Evolutionary conservation across 768 basidiomycete genomes (phyloP).

Genomic region (Galerina sulciceps): DNA sequence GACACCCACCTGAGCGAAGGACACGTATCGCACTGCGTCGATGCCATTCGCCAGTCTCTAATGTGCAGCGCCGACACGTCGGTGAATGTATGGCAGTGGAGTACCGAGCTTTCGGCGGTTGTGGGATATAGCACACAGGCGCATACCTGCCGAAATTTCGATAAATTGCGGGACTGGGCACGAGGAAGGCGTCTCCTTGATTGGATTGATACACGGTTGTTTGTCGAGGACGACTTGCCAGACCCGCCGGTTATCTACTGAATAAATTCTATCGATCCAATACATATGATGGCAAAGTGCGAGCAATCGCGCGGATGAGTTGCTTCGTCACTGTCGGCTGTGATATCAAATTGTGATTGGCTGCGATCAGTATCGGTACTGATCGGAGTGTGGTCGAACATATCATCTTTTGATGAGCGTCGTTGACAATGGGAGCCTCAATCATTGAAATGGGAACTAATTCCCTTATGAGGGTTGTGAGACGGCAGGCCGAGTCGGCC

Average conservation of each 20-base stretch:
- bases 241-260: slow-evolving; percentile 5
- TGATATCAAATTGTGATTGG: too few relatives aligned
- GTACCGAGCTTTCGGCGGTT: slow-evolving; percentile 3
- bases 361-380: too few relatives aligned
- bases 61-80: slow-evolving; percentile 22
- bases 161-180: slow-evolving; percentile 21
- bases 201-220: slow-evolving; percentile 11
- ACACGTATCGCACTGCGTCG: slow-evolving; percentile 25
- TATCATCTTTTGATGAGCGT: too few relatives aligned
- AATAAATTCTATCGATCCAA: background rate
- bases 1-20: slow-evolving; percentile 16
- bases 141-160: slow-evolving; percentile 20
- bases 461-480: too few relatives aligned
- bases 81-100: slow-evolving; percentile 25
- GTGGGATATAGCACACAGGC: slow-evolving; percentile 18
- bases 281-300: too few relatives aligned
- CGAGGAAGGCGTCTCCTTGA: slow-evolving; percentile 1
- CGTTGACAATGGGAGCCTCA: too few relatives aligned
- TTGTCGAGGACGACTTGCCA: slow-evolving; percentile 9
- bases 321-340: too few relatives aligned
- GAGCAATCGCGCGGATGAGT: too few relatives aligned
- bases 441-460: too few relatives aligned
- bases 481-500: too few relatives aligned
- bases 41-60: slow-evolving; percentile 22
- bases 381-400: too few relatives aligned